These are phyloP conservation scores for Ophidiomyces ophidiicola DNA, from an alignment of 2,329 filamentous ascomycete species.

Conservation along the genomic window DNA sequence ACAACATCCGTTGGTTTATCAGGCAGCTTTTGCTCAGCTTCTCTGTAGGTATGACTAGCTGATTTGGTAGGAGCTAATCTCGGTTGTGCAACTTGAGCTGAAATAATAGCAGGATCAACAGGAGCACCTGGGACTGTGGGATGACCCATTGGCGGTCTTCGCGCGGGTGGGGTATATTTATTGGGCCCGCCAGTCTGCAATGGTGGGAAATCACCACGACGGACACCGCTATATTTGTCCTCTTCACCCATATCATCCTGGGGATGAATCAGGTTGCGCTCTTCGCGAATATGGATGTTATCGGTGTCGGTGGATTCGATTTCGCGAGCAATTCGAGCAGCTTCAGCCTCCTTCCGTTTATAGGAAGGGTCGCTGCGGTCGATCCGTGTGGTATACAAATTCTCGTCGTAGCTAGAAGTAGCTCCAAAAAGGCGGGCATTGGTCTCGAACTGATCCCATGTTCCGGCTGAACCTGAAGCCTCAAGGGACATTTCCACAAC, in stretches of 20 bases:
- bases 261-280: constrained; percentile 57
- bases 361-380: constrained; percentile 75
- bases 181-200: constrained; percentile 48
- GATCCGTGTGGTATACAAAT: constrained; percentile 84
- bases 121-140: constrained; percentile 64
- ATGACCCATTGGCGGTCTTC: constrained; percentile 63
- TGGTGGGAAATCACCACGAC: constrained; percentile 58
- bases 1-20: not conserved
- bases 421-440: constrained; percentile 82
- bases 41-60: not conserved
- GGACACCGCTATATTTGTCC: constrained; percentile 92
- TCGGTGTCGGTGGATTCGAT: constrained; percentile 65
- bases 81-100: constrained; percentile 53
- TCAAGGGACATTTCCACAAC: constrained; percentile 62
- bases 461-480: constrained; percentile 36
- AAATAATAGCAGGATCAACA: constrained; percentile 81
- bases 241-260: constrained; percentile 66
- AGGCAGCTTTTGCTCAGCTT: constrained; percentile 2
- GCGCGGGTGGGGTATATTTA: constrained; percentile 84
- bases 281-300: constrained; percentile 79
- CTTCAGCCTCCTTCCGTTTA: constrained; percentile 61
- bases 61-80: constrained; percentile 17
- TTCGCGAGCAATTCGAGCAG: constrained; percentile 73
- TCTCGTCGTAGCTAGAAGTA: constrained; percentile 84
- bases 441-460: constrained; percentile 88